phyloP scores from a whole-genome alignment of 257 asterid genomes.

The Oldenlandia corymbosa region DNA sequence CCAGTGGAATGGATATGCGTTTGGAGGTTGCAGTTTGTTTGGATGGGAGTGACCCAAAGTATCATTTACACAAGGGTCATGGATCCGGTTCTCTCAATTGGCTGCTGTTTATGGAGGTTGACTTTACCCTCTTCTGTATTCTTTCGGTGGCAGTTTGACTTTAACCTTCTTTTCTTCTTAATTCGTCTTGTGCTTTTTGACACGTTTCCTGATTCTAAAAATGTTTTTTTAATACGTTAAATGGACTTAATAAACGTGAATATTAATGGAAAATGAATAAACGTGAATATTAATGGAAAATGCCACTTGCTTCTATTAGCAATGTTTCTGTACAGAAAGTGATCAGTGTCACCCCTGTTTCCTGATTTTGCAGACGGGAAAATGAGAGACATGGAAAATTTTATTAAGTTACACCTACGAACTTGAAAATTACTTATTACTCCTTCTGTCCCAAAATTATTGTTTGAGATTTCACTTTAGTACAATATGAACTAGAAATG shows the following conservation, averaged over 20 bases:
- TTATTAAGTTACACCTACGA: not conserved
- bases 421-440: no score
- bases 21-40: constrained; percentile 67
- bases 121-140: not conserved
- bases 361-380: not conserved
- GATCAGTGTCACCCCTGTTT: not conserved
- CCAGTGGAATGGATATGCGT: no score
- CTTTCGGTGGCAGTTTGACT: no score
- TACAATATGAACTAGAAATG: no score
- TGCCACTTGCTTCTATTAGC: not conserved
- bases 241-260: no score
- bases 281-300: not conserved
- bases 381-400: not conserved
- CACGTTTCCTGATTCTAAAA: no score
- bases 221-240: no score
- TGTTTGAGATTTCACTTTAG: no score
- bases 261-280: no score
- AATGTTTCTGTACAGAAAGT: not conserved
- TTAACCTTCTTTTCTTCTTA: no score
- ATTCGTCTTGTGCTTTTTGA: no score
- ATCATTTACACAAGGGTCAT: constrained; percentile 68
- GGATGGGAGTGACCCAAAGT: constrained; percentile 91
- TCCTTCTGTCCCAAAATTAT: no score
- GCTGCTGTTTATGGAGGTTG: constrained; percentile 87
- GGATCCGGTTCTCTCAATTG: constrained; percentile 78